phyloP scores from a whole-genome alignment of 148 eudicot genomes.

The Nyssa sinensis region DNA sequence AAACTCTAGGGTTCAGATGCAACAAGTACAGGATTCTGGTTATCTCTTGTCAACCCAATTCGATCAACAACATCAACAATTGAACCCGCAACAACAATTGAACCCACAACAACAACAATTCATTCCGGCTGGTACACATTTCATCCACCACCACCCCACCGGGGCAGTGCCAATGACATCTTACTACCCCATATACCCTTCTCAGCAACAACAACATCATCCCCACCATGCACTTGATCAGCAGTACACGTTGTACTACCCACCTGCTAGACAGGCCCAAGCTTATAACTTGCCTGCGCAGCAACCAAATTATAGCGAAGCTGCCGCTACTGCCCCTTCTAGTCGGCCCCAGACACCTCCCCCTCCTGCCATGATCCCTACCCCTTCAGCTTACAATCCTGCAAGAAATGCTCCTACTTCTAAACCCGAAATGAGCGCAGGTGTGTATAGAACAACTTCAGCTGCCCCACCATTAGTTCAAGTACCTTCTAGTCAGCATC shows the following conservation, averaged over 20 bases:
- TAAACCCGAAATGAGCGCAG: not conserved
- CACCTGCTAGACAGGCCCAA: slow-evolving; percentile 67
- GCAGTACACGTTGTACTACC: slow-evolving; percentile 57
- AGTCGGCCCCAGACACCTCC: slow-evolving; percentile 54
- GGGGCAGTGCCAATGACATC: slow-evolving; percentile 51
- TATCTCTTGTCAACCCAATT: slow-evolving; percentile 46
- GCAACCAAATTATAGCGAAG: slow-evolving; percentile 46
- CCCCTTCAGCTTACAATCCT: slow-evolving; percentile 33
- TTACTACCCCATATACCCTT: slow-evolving; percentile 66
- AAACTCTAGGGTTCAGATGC: slow-evolving; percentile 43
- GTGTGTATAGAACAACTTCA: slow-evolving; percentile 49
- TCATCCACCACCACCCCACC: slow-evolving; percentile 46
- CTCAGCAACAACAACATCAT: slow-evolving; percentile 58
- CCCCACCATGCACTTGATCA: slow-evolving; percentile 37
- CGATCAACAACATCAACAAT: slow-evolving; percentile 36
- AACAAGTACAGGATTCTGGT: slow-evolving; percentile 53
- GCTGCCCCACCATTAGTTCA: slow-evolving; percentile 43
- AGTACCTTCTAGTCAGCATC: slow-evolving; percentile 48
- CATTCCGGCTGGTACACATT: slow-evolving; percentile 63
- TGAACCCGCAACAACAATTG: slow-evolving; percentile 13
- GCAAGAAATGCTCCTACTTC: slow-evolving; percentile 24
- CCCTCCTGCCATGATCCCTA: slow-evolving; percentile 24
- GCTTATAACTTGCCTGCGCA: slow-evolving; percentile 55
- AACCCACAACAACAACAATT: slow-evolving; percentile 41
- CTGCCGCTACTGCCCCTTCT: slow-evolving; percentile 29